Evolutionary conservation across 805 yeast genomes (phyloP).

Genomic region (Sugiyamaella boreocaroliniensis): DNA sequence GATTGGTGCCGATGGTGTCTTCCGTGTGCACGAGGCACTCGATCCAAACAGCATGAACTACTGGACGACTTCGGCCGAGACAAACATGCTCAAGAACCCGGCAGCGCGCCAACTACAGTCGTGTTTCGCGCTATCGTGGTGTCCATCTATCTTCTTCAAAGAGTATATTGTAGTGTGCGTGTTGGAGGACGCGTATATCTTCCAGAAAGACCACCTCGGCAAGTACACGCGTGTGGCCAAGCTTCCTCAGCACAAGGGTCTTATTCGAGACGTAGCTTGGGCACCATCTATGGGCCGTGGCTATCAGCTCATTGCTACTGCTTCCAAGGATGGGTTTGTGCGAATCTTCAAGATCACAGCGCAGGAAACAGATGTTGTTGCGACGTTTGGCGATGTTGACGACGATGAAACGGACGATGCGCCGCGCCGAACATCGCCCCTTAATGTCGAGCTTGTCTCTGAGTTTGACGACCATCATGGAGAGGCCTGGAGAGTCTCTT

Average conservation of each 20-base stretch:
- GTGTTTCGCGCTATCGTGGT: conserved; percentile 83
- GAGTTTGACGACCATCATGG: conserved; percentile 70
- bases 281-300: conserved; percentile 94
- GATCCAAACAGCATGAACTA: conserved; percentile 82
- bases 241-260: conserved; percentile 77
- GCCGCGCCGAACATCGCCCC: conserved; percentile 14
- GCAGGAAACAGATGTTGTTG: conserved; percentile 10
- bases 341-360: conserved; percentile 73
- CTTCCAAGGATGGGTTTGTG: conserved; percentile 89
- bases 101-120: conserved; percentile 80
- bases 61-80: conserved; percentile 75
- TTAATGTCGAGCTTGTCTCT: conserved; percentile 54
- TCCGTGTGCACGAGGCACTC: conserved; percentile 77
- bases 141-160: conserved; percentile 73
- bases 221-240: conserved; percentile 43
- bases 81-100: conserved; percentile 51
- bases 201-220: conserved; percentile 46
- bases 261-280: conserved; percentile 88
- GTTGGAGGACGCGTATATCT: conserved; percentile 80
- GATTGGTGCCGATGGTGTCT: conserved; percentile 81
- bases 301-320: conserved; percentile 86
- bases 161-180: conserved; percentile 83
- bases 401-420: conserved; percentile 12
- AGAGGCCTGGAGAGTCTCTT: conserved; percentile 93
- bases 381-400: conserved; percentile 14